Base-by-base conservation (phyloP, 1,284 basidiomycete genomes). In the Fistulina hepatica region DNA sequence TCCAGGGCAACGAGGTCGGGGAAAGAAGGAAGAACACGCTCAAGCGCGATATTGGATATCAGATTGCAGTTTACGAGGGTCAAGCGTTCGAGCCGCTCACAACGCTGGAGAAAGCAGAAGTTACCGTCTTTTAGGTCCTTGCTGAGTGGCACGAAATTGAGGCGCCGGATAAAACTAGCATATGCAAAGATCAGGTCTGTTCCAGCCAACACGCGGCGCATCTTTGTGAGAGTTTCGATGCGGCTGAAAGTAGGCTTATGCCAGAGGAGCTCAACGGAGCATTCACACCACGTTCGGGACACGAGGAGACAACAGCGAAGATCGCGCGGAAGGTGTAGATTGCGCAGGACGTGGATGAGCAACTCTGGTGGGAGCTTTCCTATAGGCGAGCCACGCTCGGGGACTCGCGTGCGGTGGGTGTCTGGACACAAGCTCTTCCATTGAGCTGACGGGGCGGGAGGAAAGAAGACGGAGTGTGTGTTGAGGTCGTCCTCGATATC, bases 201-300 rank as follows among this genome's bases (percentile, higher is more conserved):
- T 25, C 62, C 63, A 13, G 66, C 61, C 41, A 91, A 63, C 25
- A 83, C 64, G 36, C 68, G 62, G 51, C 90, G 72, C 73, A 91
- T 81, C 59, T 83, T 82, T 55, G 80, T 71, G 36, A 94, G 71
- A 30, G 81, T 81, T 36, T 71, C 65, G 42, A 79, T 69, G 44
- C 74, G 75, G 39, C 74, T 67, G 54, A 94, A 80, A 39, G 70
- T 68, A 12, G 94, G 93, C 50, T 89, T 84, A 58, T 93, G 84
- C 94, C 94, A 99, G 15, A 98, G 71, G 13, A 97, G 71, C 57
- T 97, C 91, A 38, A 94, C 91, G 6, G 90, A 81, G 58, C 91
- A 94, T 52, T 93, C 80, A 64, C 92, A 97, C 93, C 95, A 98
- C 10, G 80, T 71, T 41, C 88, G 80, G 24, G 82, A 92, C 22